phyloP scores from a whole-genome alignment of 257 asterid species.

The Solanum sitiens region DNA sequence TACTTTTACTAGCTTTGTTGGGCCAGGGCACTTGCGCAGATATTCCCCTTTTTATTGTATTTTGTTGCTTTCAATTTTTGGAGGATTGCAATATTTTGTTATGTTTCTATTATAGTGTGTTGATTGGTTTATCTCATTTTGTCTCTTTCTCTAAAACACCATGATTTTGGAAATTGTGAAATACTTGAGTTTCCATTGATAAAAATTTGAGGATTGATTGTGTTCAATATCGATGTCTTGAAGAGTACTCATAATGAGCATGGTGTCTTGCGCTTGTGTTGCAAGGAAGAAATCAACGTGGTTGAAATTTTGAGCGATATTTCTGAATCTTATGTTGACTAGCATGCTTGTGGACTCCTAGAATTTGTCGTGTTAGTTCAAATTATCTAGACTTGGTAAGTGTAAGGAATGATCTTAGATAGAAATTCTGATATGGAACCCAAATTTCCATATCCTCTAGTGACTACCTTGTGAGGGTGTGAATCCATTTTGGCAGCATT shows the following conservation, averaged over 20 bases:
- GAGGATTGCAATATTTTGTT: not conserved
- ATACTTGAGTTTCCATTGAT: not conserved
- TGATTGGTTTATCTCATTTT: not conserved
- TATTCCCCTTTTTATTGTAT: not conserved
- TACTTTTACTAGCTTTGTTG: not conserved
- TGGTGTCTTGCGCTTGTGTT: not conserved
- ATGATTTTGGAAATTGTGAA: not conserved
- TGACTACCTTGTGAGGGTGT: not conserved
- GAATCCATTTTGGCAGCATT: not conserved
- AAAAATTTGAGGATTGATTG: not conserved
- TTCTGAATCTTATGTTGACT: not conserved
- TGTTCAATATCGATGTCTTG: not conserved
- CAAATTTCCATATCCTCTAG: too few relatives aligned
- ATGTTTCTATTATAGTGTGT: not conserved
- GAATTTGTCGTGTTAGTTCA: not conserved
- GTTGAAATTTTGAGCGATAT: not conserved
- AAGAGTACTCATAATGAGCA: not conserved
- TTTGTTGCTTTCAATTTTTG: not conserved
- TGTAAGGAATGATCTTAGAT: not conserved
- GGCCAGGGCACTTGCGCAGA: not conserved
- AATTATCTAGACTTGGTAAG: not conserved
- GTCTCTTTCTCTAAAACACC: not conserved
- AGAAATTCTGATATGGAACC: not conserved
- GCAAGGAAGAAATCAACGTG: not conserved
- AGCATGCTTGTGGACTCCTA: not conserved